These are phyloP conservation scores for Euphorbia schlechtendalii DNA, from an alignment of 441 rosid genomes.

Conservation along the genomic window DNA sequence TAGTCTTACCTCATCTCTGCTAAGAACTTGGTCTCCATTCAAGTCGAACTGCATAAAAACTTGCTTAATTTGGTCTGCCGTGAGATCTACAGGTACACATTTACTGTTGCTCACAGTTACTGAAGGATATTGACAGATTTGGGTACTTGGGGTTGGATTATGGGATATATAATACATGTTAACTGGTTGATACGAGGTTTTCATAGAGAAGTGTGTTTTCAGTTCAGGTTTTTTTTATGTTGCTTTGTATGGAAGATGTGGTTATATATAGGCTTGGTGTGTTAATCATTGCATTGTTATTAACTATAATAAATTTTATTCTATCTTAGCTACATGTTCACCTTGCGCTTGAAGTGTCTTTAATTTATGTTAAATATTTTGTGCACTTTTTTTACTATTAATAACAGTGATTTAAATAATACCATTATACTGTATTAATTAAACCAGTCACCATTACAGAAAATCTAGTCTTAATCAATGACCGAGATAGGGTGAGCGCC, in stretches of 20 bases:
- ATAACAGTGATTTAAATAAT: no score
- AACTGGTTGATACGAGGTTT: neutral
- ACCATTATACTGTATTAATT: no score
- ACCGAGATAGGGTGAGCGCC: no score
- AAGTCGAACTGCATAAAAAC: conserved; percentile 7
- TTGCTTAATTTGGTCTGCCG: neutral
- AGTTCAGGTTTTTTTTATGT: neutral
- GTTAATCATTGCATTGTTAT: neutral
- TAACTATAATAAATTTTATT: neutral
- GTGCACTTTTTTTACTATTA: neutral
- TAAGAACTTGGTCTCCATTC: neutral
- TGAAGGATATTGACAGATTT: neutral
- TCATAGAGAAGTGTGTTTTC: neutral
- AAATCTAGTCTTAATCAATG: no score
- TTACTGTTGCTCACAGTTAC: neutral
- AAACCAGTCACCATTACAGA: no score
- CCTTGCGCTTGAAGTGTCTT: neutral
- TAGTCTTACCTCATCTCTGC: neutral
- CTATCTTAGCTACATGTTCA: neutral
- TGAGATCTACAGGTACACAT: neutral
- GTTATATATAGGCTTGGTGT: neutral
- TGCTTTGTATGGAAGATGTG: neutral
- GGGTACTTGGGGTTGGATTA: conserved; percentile 2
- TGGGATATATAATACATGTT: neutral
- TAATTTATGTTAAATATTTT: neutral